Percentiles rank a stretch among this genome's conserved stretches.
These are phyloP conservation scores for Clathrus columnatus DNA, from an alignment of 768 basidiomycete genomes.

Conservation along the genomic window DNA sequence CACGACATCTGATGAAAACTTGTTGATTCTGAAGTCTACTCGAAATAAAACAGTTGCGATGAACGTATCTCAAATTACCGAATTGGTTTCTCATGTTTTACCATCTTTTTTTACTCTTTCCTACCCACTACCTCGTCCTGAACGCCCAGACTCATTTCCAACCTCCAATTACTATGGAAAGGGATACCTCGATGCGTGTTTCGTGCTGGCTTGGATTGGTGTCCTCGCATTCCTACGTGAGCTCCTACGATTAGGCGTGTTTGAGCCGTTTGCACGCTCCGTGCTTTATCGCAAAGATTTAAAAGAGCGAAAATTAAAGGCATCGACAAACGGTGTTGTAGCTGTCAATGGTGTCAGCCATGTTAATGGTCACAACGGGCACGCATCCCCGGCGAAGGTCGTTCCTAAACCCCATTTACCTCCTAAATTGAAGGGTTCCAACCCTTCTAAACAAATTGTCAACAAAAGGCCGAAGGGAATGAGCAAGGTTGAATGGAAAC, in stretches of 20 bases:
- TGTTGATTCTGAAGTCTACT: background rate
- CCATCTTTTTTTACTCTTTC: conserved; percentile 68
- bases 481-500: conserved; percentile 45
- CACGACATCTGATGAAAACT: background rate
- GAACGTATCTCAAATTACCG: conserved; percentile 26
- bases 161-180: conserved; percentile 60
- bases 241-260: conserved; percentile 56
- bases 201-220: conserved; percentile 74
- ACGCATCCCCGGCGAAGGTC: conserved; percentile 19
- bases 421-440: background rate
- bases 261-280: conserved; percentile 76
- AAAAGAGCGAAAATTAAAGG: conserved; percentile 18
- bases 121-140: conserved; percentile 50
- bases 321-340: conserved; percentile 14
- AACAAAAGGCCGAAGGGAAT: conserved; percentile 11
- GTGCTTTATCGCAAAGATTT: conserved; percentile 52
- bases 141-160: conserved; percentile 61
- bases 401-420: background rate
- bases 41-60: conserved; percentile 17
- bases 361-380: conserved; percentile 24
- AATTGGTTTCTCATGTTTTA: conserved; percentile 45
- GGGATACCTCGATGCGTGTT: conserved; percentile 69
- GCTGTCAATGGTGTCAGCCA: conserved; percentile 27
- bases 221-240: conserved; percentile 86
- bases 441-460: background rate